phyloP scores from a whole-genome alignment of 345 rosid genomes.

The thale cress (Arabidopsis thaliana) region TAIR10.1 NC_003070.9:7265001-7265500 shows the following conservation, averaged over 20 bases:
- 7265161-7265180: slow-evolving; percentile 30
- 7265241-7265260: slow-evolving; percentile 7
- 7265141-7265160: slow-evolving; percentile 26
- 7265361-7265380: background rate
- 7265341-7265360: background rate
- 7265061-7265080: slow-evolving; percentile 42
- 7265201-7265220: slow-evolving; percentile 29
- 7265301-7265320: background rate
- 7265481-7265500: slow-evolving; percentile 11
- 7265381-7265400: slow-evolving; percentile 13
- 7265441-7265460: slow-evolving; percentile 38
- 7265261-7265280: slow-evolving; percentile 11
- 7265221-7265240: slow-evolving; percentile 13
- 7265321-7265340: background rate
- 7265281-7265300: background rate
- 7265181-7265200: slow-evolving; percentile 37
- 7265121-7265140: slow-evolving; percentile 47
- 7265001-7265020: slow-evolving; percentile 13
- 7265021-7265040: slow-evolving; percentile 37
- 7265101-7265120: slow-evolving; percentile 15
- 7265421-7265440: slow-evolving; percentile 46
- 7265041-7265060: slow-evolving; percentile 46
- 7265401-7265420: slow-evolving; percentile 33
- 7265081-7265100: slow-evolving; percentile 21
- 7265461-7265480: slow-evolving; percentile 25